Base-by-base conservation (phyloP, 805 yeast genomes). In the Starmerella potacharoeniae region DNA sequence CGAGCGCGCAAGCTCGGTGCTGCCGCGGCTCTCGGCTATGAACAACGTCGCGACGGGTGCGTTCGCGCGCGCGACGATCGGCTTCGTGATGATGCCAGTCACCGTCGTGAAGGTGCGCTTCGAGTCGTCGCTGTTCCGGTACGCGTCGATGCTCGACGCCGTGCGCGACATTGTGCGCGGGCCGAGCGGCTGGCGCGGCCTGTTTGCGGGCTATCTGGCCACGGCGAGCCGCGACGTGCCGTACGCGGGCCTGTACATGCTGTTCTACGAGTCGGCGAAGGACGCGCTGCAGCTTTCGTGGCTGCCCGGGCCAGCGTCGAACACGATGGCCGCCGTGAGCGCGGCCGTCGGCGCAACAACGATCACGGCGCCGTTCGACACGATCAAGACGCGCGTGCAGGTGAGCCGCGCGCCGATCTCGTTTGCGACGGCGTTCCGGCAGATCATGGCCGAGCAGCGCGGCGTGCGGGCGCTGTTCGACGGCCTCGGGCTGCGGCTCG, bases 221-320 rank as follows among this genome's bases (percentile, higher is more conserved):
- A 93, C 98, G 0, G 77, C 84, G 58, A 77, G 86, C 11, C 72
- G 98, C 59, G 98, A 93, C 70, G 95, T 96, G 29, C 98, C 98
- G 0, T 86, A 93, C 68, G 97, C 98, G 6, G 98, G 98, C 0
- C 66, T 93, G 4, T 91, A 93, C 64, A 88, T 93, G 33, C 70
- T 89, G 39, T 78, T 89, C 59, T 91, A 91, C 68, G 97, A 91
- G 65, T 76, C 82, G 55, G 75, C 82, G 53, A 89, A 89, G 65
- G 74, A 73, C 9, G 43, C 75, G 5, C 55, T 83, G 7, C 88
- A 91, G 5, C 60, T 40, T 9, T 14, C 74, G 9, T 50, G 73
- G 40, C 70, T 72, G 5, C 49, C 61, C 3, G 43, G 55, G 41
- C 47, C 74, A 0, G 44, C 78, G 3, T 74, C 86, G 49, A 91